phyloP scores from a whole-genome alignment of 23 red algal genomes.

The Agarophyton chilense region DNA sequence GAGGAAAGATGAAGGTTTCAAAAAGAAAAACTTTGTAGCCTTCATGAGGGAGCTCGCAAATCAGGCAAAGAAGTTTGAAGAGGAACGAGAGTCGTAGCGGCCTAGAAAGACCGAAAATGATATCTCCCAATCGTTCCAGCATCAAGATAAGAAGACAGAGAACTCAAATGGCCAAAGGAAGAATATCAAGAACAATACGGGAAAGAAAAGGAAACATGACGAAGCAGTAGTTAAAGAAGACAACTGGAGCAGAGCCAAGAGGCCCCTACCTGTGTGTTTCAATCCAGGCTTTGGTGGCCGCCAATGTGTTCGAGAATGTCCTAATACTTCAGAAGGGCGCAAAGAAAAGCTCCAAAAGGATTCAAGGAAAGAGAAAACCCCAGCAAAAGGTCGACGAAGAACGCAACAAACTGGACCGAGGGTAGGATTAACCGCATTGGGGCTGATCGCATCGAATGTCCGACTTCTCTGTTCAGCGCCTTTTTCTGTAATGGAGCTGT shows the following conservation, averaged over 20 bases:
- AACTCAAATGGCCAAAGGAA: not conserved
- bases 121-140: not conserved
- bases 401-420: not conserved
- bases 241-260: not conserved
- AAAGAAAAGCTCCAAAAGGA: slow-evolving; percentile 4
- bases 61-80: slow-evolving; percentile 30
- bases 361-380: not conserved
- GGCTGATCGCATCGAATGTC: slow-evolving; percentile 11
- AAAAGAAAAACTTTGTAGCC: slow-evolving; percentile 25
- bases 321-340: not conserved
- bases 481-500: slow-evolving; percentile 17
- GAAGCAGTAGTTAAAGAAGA: not conserved
- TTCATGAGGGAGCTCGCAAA: slow-evolving; percentile 52
- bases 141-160: not conserved
- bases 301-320: slow-evolving; percentile 2
- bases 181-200: not conserved
- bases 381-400: not conserved
- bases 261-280: not conserved
- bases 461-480: not conserved
- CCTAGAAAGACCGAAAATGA: not conserved
- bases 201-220: not conserved
- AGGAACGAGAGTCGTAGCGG: not conserved
- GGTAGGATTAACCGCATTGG: slow-evolving; percentile 22
- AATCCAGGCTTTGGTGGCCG: slow-evolving; percentile 8
- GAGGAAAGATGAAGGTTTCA: slow-evolving; percentile 38